These are phyloP conservation scores for Metarhizium album DNA, from an alignment of 2,329 filamentous ascomycete species.

Conservation along the genomic window DNA sequence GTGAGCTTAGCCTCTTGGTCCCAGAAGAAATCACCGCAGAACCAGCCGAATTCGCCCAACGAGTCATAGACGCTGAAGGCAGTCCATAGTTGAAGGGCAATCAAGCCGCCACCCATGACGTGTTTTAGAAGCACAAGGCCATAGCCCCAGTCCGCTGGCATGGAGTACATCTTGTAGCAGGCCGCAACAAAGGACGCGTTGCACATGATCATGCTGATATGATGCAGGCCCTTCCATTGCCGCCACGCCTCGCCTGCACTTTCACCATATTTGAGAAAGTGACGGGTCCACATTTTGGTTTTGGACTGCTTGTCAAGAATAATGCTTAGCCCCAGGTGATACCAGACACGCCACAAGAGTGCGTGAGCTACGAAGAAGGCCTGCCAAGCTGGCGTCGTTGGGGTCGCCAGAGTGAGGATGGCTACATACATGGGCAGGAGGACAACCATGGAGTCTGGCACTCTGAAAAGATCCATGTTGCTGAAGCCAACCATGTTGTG, in stretches of 20 bases:
- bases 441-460: constrained; percentile 72
- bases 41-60: constrained; percentile 96
- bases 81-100: constrained; percentile 87
- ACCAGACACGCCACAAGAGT: constrained; percentile 79
- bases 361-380: constrained; percentile 74
- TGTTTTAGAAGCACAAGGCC: constrained; percentile 81
- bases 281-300: constrained; percentile 88
- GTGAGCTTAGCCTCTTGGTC: constrained; percentile 80
- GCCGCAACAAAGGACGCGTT: constrained; percentile 82
- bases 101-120: constrained; percentile 67
- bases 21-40: constrained; percentile 98
- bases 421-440: constrained; percentile 68
- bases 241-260: constrained; percentile 85
- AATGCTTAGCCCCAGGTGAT: constrained; percentile 74
- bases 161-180: constrained; percentile 90
- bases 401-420: constrained; percentile 62
- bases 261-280: constrained; percentile 96
- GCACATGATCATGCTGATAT: constrained; percentile 83
- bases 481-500: constrained; percentile 74
- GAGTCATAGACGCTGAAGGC: constrained; percentile 89
- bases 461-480: constrained; percentile 82
- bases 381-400: constrained; percentile 65
- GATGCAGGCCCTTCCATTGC: constrained; percentile 95
- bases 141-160: constrained; percentile 79
- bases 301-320: constrained; percentile 79